Evolutionary conservation across 176 grass and related monocot species (phyloP), one percentile per base, ranked within the genome.

Genomic region (Aegilops umbellulata): DNA sequence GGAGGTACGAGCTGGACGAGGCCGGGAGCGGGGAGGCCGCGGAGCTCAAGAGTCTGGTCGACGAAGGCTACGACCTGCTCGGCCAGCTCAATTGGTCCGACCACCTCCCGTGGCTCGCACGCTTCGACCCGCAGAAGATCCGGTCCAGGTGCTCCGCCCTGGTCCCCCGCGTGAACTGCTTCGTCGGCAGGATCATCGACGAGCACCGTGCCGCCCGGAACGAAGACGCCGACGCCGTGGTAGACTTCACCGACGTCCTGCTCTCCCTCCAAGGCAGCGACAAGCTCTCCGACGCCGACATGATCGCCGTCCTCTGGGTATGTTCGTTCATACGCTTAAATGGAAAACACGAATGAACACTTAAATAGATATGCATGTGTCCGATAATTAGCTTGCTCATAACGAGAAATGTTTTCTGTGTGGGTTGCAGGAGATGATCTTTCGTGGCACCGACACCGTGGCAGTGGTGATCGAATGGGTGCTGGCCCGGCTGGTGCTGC

Each of bases 301-400:
- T 94, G 85, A 70, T 90, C 66, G 92, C 95, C 58, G 80, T 97
- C 0, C 95, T 97, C 65, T 97, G 95, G 95, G 95, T 97, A 87
- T 2, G 66, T 19, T 42, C 3, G 1, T 17, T 51, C 47, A 51
- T 51, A 8, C 11, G 31, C 26, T 81, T 66, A 8, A 26, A 58
- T 23, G 14, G n/a, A 61, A 19, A 32, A 74, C 49, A 53, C 2
- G 49, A 53, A 26, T 15, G 12, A 24, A n/a, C 42, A 39, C 24
- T 69, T 1, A 1, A 9, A 5, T 2, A 76, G 31, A 32, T 3
- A 76, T 3, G 5, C 7, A 76, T 3, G 4, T 7, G 58, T 29
- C 22, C 10, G 13, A 7, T 24, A 32, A 4, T 19, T 10, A 0
- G 0, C 6, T 10, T 15, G 27, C 41, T 65, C 38, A 31, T 47